Evolutionary conservation across 2,329 filamentous ascomycete genomes (phyloP), one percentile per base, ranked within the genome.

Genomic region (Arthroderma uncinatum): DNA sequence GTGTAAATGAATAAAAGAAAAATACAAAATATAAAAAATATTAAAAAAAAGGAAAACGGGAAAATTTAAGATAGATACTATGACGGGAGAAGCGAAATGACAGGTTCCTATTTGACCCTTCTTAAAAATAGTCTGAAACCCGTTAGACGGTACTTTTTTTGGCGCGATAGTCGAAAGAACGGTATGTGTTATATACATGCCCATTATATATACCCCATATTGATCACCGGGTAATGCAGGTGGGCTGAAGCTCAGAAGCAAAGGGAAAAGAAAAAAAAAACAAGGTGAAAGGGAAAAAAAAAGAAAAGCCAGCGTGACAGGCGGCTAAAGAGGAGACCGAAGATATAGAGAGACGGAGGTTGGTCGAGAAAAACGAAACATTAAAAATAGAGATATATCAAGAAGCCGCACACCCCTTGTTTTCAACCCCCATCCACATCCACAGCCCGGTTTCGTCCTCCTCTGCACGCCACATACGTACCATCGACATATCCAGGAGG

Each of bases 21-120:
- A 25, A 50, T 10, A 16, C 9, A 25, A n/a, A 16, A 34, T n/a
- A 30, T 30, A 30, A 30, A 30, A 7, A 7, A 7, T 30, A n/a
- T n/a, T n/a, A n/a, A 10, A 37, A 37, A 37, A 37, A 37, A 9
- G 34, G 14, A 4, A 37, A 37, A 37, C 12, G 33, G 33, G 33
- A n/a, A 37, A 4, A 37, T 30, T 30, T 5, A 9, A 37, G 34
- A 12, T 12, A 37, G 34, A 37, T 10, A 25, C 23, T 6, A 50
- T 50, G 47, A 50, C 47, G 47, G 28, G 25, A 50, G 47, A 50
- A 50, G 47, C 47, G 47, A 50, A 50, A 50, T 50, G 47, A 50
- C 25, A n/a, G 28, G 47, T 50, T 50, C 47, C 47, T 16, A 50
- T 50, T 50, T 33, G 47, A 50, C 28, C 14, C 14, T 50, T 50